Evolutionary conservation across 345 rosid genomes (phyloP), one percentile per base, ranked within the genome.

Genomic region (Laguncularia racemosa): DNA sequence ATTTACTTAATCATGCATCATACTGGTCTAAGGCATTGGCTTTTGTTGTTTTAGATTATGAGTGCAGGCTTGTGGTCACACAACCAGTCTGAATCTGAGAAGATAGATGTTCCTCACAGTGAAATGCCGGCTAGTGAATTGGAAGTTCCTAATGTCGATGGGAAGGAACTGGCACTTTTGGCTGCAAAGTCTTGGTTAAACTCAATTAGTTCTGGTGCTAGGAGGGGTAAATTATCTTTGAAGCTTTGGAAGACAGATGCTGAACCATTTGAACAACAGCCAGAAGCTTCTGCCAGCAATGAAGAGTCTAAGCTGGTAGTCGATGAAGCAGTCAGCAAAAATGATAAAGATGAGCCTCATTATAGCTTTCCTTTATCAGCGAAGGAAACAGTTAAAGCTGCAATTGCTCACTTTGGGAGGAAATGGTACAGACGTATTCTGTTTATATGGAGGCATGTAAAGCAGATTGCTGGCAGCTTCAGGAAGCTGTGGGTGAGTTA

Each of bases 41-140:
- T 60, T 63, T 52, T 69, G 16, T 70, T 81, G 61, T 46, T 71
- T 58, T 64, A 95, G 99, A 90, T 95, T 59, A 82, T 92, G 52
- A 82, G 97, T 71, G 91, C 90, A 14, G 95, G 95, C 70, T 72
- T 90, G 75, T 90, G 97, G 99, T 87, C 83, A 43, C 85, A 68
- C 46, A 74, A 65, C 63, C 76, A 67, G 53, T 75, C 71, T 64
- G 88, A 79, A 76, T 62, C 73, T 55, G 62, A 54, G 59, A 64
- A 67, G 60, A 53, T 46, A 19, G 73, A 73, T 50, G 62, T 62
- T 53, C 80, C 81, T 59, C 62, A 62, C 59, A 46, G 61, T 62
- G 67, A 72, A 52, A 56, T 66, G 64, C 64, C 60, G 49, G 40
- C 72, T 51, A 75, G 77, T 55, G 59, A 64, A 48, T 56, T 79